phyloP scores from a whole-genome alignment of 805 yeast genomes.

The Maudiozyma serrabonitensis region DNA sequence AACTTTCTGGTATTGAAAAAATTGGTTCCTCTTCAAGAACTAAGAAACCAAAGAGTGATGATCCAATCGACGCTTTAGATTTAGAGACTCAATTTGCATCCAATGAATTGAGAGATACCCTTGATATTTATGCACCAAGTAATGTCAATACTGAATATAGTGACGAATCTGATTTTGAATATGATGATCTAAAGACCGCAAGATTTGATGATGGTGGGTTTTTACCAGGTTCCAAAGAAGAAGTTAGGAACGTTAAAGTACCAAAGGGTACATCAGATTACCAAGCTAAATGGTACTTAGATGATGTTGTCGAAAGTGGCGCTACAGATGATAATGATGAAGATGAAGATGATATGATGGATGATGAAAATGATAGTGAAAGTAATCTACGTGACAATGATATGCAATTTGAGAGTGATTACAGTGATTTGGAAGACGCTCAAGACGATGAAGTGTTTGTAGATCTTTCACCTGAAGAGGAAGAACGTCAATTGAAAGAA shows the following conservation, averaged over 20 bases:
- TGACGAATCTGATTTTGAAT: slow-evolving; percentile 29
- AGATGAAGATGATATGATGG: slow-evolving; percentile 26
- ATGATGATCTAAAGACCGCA: slow-evolving; percentile 25
- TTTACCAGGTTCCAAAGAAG: slow-evolving; percentile 28
- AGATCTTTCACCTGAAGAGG: slow-evolving; percentile 75
- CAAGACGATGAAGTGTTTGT: slow-evolving; percentile 54
- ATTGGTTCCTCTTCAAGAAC: slow-evolving; percentile 26
- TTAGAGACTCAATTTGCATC: slow-evolving; percentile 24
- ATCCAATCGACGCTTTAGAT: slow-evolving; percentile 9
- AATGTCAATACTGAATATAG: slow-evolving; percentile 36
- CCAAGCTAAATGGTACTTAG: slow-evolving; percentile 70
- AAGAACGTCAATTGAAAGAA: slow-evolving; percentile 60
- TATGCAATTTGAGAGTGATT: slow-evolving; percentile 16
- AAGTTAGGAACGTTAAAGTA: slow-evolving; percentile 32
- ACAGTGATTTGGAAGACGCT: slow-evolving; percentile 33
- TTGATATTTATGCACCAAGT: slow-evolving; percentile 56
- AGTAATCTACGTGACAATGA: slow-evolving; percentile 20
- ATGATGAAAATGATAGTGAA: slow-evolving; percentile 21
- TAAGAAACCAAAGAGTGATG: slow-evolving; percentile 19
- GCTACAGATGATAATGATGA: slow-evolving; percentile 23
- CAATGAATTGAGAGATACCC: slow-evolving; percentile 40
- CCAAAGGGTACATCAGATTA: slow-evolving; percentile 77
- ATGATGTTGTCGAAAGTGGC: slow-evolving; percentile 37
- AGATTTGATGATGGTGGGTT: slow-evolving; percentile 35
- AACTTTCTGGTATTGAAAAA: slow-evolving; percentile 57